phyloP scores from a whole-genome alignment of 352 stramenopile species.

The Poterioochromonas sp. region DNA sequence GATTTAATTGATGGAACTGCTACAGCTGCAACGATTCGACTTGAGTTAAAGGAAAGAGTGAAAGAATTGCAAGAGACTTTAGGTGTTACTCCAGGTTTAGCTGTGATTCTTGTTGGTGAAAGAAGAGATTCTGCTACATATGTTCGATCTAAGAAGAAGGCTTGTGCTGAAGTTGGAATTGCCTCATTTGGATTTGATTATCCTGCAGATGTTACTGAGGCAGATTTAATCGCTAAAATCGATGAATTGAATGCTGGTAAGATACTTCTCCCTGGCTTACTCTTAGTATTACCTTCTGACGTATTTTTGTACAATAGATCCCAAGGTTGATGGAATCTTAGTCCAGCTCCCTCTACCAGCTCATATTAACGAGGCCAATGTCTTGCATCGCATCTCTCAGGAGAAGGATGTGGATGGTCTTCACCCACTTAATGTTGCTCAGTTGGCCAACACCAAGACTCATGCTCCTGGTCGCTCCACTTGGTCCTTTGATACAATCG shows the following conservation, averaged over 20 bases:
- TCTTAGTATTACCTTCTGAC: background rate
- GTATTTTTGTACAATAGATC: slow-evolving; percentile 11
- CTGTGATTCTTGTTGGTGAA: slow-evolving; percentile 89
- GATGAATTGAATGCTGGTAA: slow-evolving; percentile 25
- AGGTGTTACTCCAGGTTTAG: slow-evolving; percentile 68
- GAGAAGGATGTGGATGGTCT: slow-evolving; percentile 97
- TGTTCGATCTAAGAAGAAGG: slow-evolving; percentile 97
- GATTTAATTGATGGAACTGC: slow-evolving; percentile 55
- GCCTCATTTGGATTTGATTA: slow-evolving; percentile 60
- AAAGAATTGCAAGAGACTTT: slow-evolving; percentile 30
- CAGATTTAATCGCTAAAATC: slow-evolving; percentile 18
- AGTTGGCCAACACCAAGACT: slow-evolving; percentile 69
- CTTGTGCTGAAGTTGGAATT: slow-evolving; percentile 84
- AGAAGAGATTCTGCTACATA: slow-evolving; percentile 85
- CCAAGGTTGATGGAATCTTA: slow-evolving; percentile 84
- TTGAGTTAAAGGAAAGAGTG: slow-evolving; percentile 70
- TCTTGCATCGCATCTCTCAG: slow-evolving; percentile 76
- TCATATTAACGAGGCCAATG: slow-evolving; percentile 77
- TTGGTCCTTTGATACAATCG: slow-evolving; percentile 47
- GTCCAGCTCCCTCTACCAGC: slow-evolving; percentile 89
- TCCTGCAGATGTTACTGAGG: slow-evolving; percentile 33
- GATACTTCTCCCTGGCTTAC: background rate
- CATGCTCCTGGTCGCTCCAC: slow-evolving; percentile 55
- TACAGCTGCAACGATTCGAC: slow-evolving; percentile 64
- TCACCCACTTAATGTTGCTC: slow-evolving; percentile 89